Evolutionary conservation across 2,329 filamentous ascomycete species (phyloP).

Genomic region (Seiridium unicorne): DNA sequence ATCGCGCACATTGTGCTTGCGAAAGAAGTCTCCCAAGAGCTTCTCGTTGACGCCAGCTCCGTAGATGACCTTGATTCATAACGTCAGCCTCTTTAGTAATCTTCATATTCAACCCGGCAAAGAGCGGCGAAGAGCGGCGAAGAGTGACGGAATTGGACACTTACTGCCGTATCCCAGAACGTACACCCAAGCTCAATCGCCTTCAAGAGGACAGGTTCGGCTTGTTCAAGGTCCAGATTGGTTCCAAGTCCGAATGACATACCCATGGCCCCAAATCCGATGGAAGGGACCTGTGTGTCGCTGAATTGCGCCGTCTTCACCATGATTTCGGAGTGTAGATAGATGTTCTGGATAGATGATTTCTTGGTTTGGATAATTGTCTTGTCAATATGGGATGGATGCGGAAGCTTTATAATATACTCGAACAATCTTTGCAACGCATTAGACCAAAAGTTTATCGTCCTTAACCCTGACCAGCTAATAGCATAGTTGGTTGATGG

Average conservation of each 20-base stretch:
- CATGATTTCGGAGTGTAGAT: conserved; percentile 20
- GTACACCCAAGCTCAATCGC: conserved; percentile 45
- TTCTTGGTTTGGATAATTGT: not conserved
- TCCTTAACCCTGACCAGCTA: no score
- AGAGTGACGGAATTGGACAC: conserved; percentile 9
- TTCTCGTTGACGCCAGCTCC: conserved; percentile 46
- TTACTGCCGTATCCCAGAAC: conserved; percentile 44
- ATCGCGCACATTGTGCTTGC: conserved; percentile 47
- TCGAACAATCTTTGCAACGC: no score
- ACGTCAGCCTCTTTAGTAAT: not conserved
- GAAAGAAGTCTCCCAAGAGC: conserved; percentile 47
- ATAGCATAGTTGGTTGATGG: no score
- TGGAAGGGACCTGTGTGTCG: conserved; percentile 33
- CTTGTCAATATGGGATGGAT: no score
- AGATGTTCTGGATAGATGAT: not conserved
- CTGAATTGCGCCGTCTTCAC: conserved; percentile 39
- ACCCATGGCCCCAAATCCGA: conserved; percentile 51
- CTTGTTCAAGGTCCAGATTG: conserved; percentile 40
- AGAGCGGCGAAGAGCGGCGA: no score
- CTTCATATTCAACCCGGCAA: no score
- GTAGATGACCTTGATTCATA: conserved; percentile 37
- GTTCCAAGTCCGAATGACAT: conserved; percentile 40
- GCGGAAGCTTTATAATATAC: no score
- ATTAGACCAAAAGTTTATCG: no score
- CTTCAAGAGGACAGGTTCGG: conserved; percentile 47